Percentiles rank a stretch among this genome's conserved stretches.
Evolutionary conservation across 1,284 basidiomycete genomes (phyloP).

Genomic region (Vanrija sp.): DNA sequence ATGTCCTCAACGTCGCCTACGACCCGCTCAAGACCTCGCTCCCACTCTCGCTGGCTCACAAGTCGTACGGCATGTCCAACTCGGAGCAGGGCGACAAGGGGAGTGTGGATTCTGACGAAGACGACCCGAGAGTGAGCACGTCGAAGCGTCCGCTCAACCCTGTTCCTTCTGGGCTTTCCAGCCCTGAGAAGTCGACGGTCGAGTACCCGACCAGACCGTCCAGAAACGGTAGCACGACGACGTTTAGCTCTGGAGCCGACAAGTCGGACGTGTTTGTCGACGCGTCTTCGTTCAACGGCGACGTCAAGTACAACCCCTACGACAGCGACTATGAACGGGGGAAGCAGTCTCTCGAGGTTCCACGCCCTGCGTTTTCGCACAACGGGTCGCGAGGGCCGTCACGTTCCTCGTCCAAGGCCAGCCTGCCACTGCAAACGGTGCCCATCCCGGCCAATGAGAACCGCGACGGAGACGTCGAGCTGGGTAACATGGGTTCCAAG

Average conservation of each 20-base stretch:
- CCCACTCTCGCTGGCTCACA: slow-evolving; percentile 72
- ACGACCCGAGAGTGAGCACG: background rate
- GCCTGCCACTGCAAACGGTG: too few relatives aligned
- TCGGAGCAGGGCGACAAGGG: slow-evolving; percentile 3
- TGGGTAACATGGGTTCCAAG: slow-evolving; percentile 4
- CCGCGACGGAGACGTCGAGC: slow-evolving; percentile 6
- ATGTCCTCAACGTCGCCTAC: slow-evolving; percentile 62
- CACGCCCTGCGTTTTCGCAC: too few relatives aligned
- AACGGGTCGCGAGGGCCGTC: too few relatives aligned
- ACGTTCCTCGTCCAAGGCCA: too few relatives aligned
- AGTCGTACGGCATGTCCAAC: slow-evolving; percentile 54
- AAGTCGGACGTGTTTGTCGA: too few relatives aligned
- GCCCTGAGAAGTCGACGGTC: too few relatives aligned
- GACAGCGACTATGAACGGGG: background rate
- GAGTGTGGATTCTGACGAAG: background rate
- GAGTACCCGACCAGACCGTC: too few relatives aligned
- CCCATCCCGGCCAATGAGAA: background rate
- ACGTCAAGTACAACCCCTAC: background rate
- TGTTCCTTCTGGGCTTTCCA: too few relatives aligned
- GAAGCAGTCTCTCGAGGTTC: too few relatives aligned
- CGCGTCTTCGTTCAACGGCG: background rate
- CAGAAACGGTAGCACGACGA: too few relatives aligned
- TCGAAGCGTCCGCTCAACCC: background rate
- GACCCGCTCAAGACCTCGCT: slow-evolving; percentile 58
- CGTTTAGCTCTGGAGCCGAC: too few relatives aligned